Evolutionary conservation across 108 stramenopile genomes (phyloP).

Genomic region (Discostella pseudostelligera): DNA sequence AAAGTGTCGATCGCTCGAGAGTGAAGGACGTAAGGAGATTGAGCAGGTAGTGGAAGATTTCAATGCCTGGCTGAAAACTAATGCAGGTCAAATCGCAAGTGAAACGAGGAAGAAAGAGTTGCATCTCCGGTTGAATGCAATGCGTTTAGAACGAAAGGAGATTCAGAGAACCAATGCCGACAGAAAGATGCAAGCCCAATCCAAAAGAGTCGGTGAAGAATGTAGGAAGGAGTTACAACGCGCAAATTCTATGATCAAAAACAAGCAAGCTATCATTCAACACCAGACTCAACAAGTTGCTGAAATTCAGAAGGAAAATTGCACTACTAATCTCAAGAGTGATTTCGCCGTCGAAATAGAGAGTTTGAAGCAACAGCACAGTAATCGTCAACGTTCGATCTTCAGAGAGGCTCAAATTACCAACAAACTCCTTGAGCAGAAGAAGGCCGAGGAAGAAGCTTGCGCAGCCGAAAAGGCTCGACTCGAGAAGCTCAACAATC

Average conservation of each 20-base stretch:
- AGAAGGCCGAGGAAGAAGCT: conserved; percentile 9
- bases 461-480: conserved; percentile 23
- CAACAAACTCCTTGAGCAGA: conserved; percentile 6
- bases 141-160: conserved; percentile 13
- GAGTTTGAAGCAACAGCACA: conserved; percentile 7
- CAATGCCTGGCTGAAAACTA: conserved; percentile 3
- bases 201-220: not conserved
- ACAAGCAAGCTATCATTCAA: conserved; percentile 18
- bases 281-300: not conserved
- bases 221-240: conserved; percentile 1
- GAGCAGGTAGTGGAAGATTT: conserved; percentile 4
- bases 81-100: not conserved
- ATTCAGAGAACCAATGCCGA: not conserved
- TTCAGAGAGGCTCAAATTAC: conserved; percentile 11
- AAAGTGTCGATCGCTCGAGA: conserved; percentile 7
- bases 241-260: conserved; percentile 2
- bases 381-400: conserved; percentile 9
- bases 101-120: conserved; percentile 8
- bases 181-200: conserved; percentile 9
- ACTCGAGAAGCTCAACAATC: conserved; percentile 30
- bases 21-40: conserved; percentile 4
- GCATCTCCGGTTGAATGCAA: conserved; percentile 1
- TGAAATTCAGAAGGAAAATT: conserved; percentile 3
- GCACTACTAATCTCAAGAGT: not conserved
- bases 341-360: conserved; percentile 15